These are phyloP conservation scores for Sindora glabra DNA, from an alignment of 306 rosid genomes.

Conservation along the genomic window DNA sequence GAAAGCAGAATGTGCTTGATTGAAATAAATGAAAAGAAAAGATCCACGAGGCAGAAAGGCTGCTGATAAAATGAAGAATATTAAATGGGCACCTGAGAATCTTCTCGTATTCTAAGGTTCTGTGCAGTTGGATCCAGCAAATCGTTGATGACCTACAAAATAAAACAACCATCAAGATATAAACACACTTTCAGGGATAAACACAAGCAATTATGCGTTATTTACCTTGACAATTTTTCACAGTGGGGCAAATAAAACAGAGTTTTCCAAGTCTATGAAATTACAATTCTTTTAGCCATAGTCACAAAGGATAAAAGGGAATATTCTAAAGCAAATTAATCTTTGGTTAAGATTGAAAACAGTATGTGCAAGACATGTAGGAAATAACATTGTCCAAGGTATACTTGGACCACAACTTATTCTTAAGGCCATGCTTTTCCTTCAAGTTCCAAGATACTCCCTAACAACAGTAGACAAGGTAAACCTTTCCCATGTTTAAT, in stretches of 20 bases:
- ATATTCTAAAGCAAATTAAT: too few relatives aligned
- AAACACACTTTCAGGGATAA: not conserved
- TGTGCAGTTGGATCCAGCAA: conserved; percentile 78
- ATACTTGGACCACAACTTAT: too few relatives aligned
- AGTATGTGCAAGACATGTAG: too few relatives aligned
- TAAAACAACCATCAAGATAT: not conserved
- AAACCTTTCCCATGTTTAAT: not conserved
- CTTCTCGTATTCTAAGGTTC: conserved; percentile 80
- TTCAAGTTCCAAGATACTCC: not conserved
- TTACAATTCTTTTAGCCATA: too few relatives aligned
- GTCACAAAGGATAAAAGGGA: too few relatives aligned
- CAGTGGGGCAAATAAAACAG: too few relatives aligned
- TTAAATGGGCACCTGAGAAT: conserved; percentile 58
- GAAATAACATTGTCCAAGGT: not conserved
- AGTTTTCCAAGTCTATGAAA: too few relatives aligned
- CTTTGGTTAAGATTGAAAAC: too few relatives aligned
- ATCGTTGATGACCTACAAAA: conserved; percentile 72
- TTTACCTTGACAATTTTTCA: too few relatives aligned
- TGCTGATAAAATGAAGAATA: not conserved
- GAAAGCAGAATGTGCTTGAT: not conserved
- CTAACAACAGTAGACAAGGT: conserved; percentile 1
- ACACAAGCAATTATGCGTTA: too few relatives aligned
- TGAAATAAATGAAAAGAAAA: not conserved
- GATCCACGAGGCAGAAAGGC: not conserved
- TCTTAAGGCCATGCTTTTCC: too few relatives aligned